These are phyloP conservation scores for Penicillium frequentans DNA, from an alignment of 2,329 filamentous ascomycete species.

Conservation along the genomic window DNA sequence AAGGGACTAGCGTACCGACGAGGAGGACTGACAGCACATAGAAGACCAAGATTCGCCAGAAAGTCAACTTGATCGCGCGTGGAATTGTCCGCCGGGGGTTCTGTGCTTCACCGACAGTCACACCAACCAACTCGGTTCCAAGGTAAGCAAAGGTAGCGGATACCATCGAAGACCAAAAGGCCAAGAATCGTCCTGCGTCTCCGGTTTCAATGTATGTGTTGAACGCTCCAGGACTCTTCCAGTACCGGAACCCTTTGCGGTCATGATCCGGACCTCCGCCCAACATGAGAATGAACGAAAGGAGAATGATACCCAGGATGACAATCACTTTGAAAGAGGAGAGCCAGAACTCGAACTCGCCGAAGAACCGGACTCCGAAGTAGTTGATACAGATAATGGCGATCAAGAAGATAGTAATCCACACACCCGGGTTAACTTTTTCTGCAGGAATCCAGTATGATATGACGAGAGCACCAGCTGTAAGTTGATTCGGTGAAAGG, in stretches of 20 bases:
- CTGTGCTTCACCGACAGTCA: constrained; percentile 76
- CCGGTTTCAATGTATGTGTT: constrained; percentile 48
- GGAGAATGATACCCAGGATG: constrained; percentile 65
- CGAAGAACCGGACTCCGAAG: constrained; percentile 68
- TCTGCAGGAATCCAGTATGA: constrained; percentile 71
- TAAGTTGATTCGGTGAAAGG: constrained; percentile 80
- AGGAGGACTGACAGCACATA: constrained; percentile 73
- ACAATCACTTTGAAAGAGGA: constrained; percentile 68
- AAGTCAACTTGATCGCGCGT: constrained; percentile 75
- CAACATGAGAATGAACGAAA: constrained; percentile 62
- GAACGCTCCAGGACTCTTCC: constrained; percentile 63
- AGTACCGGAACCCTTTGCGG: constrained; percentile 66
- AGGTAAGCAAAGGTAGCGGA: constrained; percentile 78
- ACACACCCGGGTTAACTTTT: constrained; percentile 73
- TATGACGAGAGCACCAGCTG: constrained; percentile 75
- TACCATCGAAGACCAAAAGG: constrained; percentile 70
- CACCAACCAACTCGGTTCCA: constrained; percentile 73
- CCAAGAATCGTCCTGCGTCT: constrained; percentile 56
- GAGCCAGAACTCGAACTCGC: constrained; percentile 64
- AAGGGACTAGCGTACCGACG: constrained; percentile 74
- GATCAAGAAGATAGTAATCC: constrained; percentile 70
- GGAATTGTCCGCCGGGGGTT: constrained; percentile 77
- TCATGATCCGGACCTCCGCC: constrained; percentile 66
- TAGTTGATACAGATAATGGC: constrained; percentile 66
- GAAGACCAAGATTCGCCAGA: constrained; percentile 80